A percentile compares a stretch with the other conserved stretches of the same genome.
These are phyloP conservation scores for Incumbomyces delicatus DNA, from an alignment of 2,329 filamentous ascomycete species.

Conservation along the genomic window DNA sequence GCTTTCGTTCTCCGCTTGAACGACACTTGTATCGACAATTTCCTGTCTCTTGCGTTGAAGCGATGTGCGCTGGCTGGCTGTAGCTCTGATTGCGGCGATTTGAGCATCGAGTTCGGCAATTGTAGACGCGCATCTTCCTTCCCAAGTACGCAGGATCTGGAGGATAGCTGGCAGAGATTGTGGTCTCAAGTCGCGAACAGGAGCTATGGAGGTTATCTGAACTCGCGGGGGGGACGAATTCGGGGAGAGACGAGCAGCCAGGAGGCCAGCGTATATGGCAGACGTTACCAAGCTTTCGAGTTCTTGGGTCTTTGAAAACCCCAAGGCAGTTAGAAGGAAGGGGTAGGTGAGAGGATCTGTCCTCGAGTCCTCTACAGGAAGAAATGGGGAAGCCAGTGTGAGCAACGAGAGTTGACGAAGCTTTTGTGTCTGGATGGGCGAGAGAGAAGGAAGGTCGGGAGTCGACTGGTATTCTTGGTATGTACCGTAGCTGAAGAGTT, in stretches of 20 bases:
- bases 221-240: slow-evolving; percentile 68
- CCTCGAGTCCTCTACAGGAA: neutral
- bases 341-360: slow-evolving; percentile 54
- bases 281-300: slow-evolving; percentile 81
- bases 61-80: slow-evolving; percentile 45
- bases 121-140: slow-evolving; percentile 63
- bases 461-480: slow-evolving; percentile 64
- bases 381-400: slow-evolving; percentile 53
- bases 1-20: slow-evolving; percentile 25
- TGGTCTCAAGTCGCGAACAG: slow-evolving; percentile 75
- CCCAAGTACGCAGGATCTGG: slow-evolving; percentile 62
- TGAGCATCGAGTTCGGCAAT: slow-evolving; percentile 67
- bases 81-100: slow-evolving; percentile 54
- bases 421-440: slow-evolving; percentile 65
- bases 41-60: slow-evolving; percentile 41
- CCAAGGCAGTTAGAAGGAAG: slow-evolving; percentile 56
- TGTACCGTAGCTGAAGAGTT: slow-evolving; percentile 88
- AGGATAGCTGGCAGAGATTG: slow-evolving; percentile 61
- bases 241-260: slow-evolving; percentile 77
- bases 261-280: slow-evolving; percentile 75
- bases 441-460: slow-evolving; percentile 59
- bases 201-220: slow-evolving; percentile 67
- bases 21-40: slow-evolving; percentile 41
- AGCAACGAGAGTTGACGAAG: slow-evolving; percentile 85
- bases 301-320: slow-evolving; percentile 55